Percentiles rank a stretch among this genome's conserved stretches.
These are phyloP conservation scores for Scedosporium aurantiacum DNA, from an alignment of 2,329 filamentous ascomycete species.

Conservation along the genomic window DNA sequence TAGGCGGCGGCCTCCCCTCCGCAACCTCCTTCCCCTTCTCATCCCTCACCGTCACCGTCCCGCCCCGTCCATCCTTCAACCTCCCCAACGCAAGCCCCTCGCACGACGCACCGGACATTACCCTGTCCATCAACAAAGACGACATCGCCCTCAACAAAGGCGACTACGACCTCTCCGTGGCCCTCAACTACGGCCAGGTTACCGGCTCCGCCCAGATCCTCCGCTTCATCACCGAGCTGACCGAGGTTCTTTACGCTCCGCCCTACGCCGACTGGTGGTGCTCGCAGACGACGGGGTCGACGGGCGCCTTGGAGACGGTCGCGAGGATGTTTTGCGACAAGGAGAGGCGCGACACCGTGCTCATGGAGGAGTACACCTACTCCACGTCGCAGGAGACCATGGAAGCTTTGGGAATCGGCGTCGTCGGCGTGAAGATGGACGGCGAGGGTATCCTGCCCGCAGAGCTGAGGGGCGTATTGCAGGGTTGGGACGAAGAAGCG, in stretches of 20 bases:
- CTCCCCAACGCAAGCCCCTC: constrained; percentile 54
- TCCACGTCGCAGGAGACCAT: constrained; percentile 56
- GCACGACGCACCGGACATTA: constrained; percentile 42
- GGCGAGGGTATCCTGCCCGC: constrained; percentile 41
- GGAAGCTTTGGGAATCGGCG: constrained; percentile 38
- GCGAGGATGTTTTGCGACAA: constrained; percentile 68
- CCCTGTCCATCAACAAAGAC: constrained; percentile 67
- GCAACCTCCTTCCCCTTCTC: constrained; percentile 90
- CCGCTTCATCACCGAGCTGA: constrained; percentile 88
- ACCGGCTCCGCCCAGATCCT: constrained; percentile 77
- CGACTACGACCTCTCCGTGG: constrained; percentile 65
- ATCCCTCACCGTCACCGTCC: constrained; percentile 63
- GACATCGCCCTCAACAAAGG: constrained; percentile 35
- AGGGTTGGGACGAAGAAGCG: constrained; percentile 34
- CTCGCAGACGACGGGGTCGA: constrained; percentile 75
- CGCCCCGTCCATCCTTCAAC: constrained; percentile 40
- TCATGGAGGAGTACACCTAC: constrained; percentile 91
- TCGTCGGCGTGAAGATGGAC: constrained; percentile 41
- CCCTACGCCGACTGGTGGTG: constrained; percentile 87
- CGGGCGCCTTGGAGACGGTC: constrained; percentile 72
- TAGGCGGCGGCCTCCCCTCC: constrained; percentile 84
- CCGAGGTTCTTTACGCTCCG: constrained; percentile 77
- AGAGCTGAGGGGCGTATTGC: constrained; percentile 39
- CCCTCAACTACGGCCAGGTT: constrained; percentile 87
- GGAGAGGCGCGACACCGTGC: constrained; percentile 60